Evolutionary conservation across 2,329 filamentous ascomycete genomes (phyloP), one percentile per base, ranked within the genome.

Genomic region (Chlorencoelia australis): DNA sequence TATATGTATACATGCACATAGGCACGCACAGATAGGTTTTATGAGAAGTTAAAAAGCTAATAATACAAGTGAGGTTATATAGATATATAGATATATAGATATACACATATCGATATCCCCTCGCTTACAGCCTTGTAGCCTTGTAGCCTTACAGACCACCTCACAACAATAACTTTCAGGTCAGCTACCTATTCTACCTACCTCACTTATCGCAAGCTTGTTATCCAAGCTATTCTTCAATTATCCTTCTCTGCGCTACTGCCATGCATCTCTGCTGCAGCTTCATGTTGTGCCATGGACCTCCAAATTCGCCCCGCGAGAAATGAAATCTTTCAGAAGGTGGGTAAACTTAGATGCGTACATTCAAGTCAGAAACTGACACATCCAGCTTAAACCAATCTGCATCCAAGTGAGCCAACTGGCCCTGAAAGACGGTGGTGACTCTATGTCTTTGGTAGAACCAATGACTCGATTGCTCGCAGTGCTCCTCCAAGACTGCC

Each of bases 321-420:
- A 39, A 56, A 57, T 47, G 52, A 48, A 32, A 49, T 57, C 20
- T 57, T 57, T 33, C 51, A 52, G 33, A 39, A 52, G 35, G 54
- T 55, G 52, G 35, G 54, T 55, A 45, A 33, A 29, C 21, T n/a
- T 17, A 5, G 8, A 5, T 29, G 6, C 25, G 3, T 31, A 6
- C 9, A 14, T 7, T 29, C 14, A 17, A 9, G 11, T 6, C 13
- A 11, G 15, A 11, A 9, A 17, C 18, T 21, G 11, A 45, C 50
- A 37, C 20, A 14, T 39, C 30, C 26, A 80, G 75, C 67, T 80
- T 41, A 79, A 79, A 57, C 73, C 75, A 54, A 67, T 61, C 46
- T 80, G 75, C 47, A 63, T 80, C 37, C 63, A 67, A 39, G 68
- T 79, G 43, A 77, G 71, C 58, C 65, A 74, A 51, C 57, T 75